Evolutionary conservation across 2,329 filamentous ascomycete species (phyloP).

Genomic region (Dryadomyces quercus-mongolicae): DNA sequence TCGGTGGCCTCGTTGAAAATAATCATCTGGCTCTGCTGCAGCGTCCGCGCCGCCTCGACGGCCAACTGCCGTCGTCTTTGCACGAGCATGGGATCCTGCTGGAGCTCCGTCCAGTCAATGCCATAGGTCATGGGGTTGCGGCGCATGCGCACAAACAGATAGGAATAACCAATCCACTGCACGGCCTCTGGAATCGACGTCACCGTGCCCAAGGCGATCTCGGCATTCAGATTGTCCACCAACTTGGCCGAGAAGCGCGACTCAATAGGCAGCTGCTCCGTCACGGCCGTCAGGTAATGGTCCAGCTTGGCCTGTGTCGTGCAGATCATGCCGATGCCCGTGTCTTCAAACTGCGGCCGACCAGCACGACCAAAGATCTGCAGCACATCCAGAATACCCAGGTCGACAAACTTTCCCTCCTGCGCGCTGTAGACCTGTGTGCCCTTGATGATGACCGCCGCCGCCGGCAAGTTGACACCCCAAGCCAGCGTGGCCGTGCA

Average conservation of each 20-base stretch:
- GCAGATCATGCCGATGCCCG: conserved; percentile 95
- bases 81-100: conserved; percentile 78
- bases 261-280: conserved; percentile 92
- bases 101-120: conserved; percentile 85
- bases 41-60: conserved; percentile 72
- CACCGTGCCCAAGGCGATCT: conserved; percentile 86
- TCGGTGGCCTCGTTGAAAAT: conserved; percentile 94
- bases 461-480: conserved; percentile 97
- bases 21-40: conserved; percentile 96
- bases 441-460: conserved; percentile 94
- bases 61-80: conserved; percentile 75
- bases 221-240: conserved; percentile 93
- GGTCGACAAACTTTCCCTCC: conserved; percentile 90
- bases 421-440: conserved; percentile 95
- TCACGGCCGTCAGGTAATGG: conserved; percentile 87
- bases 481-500: conserved; percentile 96
- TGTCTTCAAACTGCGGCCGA: conserved; percentile 94
- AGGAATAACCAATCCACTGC: conserved; percentile 96
- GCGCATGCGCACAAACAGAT: conserved; percentile 93
- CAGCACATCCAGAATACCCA: conserved; percentile 90
- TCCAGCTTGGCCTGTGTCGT: conserved; percentile 88
- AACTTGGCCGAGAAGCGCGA: conserved; percentile 90
- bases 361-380: conserved; percentile 98
- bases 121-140: conserved; percentile 85
- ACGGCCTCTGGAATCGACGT: conserved; percentile 89